Conservation (phyloP, 805 yeast species). For the Komagataella phaffii region DNA sequence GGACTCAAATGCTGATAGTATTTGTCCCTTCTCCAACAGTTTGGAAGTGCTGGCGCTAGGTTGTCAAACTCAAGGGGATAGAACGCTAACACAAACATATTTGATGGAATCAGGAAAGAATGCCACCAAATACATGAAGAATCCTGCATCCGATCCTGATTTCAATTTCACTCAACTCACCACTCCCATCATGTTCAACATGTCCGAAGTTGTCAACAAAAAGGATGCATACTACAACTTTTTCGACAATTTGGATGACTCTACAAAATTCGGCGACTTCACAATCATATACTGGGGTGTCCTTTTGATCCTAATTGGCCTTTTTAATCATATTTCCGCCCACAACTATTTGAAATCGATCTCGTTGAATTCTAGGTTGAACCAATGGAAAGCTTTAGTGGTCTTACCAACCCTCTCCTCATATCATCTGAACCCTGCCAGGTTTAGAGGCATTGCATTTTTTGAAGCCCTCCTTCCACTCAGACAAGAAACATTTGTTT, state of each 20-base stretch:
- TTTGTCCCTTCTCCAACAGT: conserved; percentile 2
- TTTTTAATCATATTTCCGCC: conserved; percentile 7
- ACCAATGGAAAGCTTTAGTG: conserved; percentile 8
- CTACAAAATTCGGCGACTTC: conserved; percentile 6
- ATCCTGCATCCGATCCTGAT: background rate
- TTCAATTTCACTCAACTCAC: conserved; percentile 7
- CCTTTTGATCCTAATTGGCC: conserved; percentile 6
- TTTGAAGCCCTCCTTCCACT: conserved; percentile 15
- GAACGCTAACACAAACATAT: conserved; percentile 1
- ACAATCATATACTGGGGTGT: conserved; percentile 12
- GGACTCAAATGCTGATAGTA: conserved; percentile 4
- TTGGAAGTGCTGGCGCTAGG: conserved; percentile 1
- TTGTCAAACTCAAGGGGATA: conserved; percentile 6
- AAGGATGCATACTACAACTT: conserved; percentile 9
- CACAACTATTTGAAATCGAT: conserved; percentile 1
- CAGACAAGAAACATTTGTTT: conserved; percentile 10
- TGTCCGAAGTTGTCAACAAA: conserved; percentile 2
- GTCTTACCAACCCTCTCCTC: conserved; percentile 11
- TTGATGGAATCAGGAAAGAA: conserved; percentile 4
- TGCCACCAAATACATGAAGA: conserved; percentile 5
- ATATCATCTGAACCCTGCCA: conserved; percentile 11
- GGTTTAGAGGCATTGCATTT: conserved; percentile 3
- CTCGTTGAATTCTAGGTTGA: conserved; percentile 3
- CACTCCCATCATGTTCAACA: conserved; percentile 3
- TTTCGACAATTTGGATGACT: conserved; percentile 8